Base-by-base conservation (phyloP, 768 basidiomycete species). In the Imleria badia region DNA sequence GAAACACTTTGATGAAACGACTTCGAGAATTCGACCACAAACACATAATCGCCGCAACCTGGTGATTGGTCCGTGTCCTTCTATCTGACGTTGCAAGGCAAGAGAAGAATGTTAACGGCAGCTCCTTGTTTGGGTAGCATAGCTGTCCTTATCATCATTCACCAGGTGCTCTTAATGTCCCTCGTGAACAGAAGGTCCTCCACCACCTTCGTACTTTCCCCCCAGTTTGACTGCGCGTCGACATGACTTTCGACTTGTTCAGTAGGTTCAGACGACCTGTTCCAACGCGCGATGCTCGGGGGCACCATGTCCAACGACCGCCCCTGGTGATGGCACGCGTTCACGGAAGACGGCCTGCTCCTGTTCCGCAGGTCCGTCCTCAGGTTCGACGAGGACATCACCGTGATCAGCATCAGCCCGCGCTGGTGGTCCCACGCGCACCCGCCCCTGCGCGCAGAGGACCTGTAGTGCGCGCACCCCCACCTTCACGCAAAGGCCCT, bases 81-180 rank as follows among this genome's bases (percentile, higher is more conserved):
- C 65, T 64, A 66, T 70, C 59, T 61, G 64, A 57, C 58, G 58
- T 47, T 68, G 57, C 66, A 66, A 42, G 42, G 26, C 54, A 46
- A 55, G 52, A 70, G 58, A 70, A 69, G 64, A 48, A 36, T 39
- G 51, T 31, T 56, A 52, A 60, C 66, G 62, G 64, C 59, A 70
- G 35, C 47, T 29, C 66, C 61, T 55, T 58, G 55, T 66, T 68
- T 64, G 54, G 67, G 42, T 42, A 57, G 57, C 54, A 60, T 55
- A 58, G 52, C 64, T 55, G 58, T 61, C 39, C 68, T 70, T 69
- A 69, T 68, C 67, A 66, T 70, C 65, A 54, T 51, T 39, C 39
- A 42, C 39, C 58, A 58, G 45, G 7, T 55, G 55, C 66, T 69
- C 64, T 68, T 69, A 68, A 70, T 64, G 56, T 51, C 68, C 59